A percentile compares a stretch with the other conserved stretches of the same genome.
Conservation (phyloP, 805 yeast genomes). For the Starmerella powellii region DNA sequence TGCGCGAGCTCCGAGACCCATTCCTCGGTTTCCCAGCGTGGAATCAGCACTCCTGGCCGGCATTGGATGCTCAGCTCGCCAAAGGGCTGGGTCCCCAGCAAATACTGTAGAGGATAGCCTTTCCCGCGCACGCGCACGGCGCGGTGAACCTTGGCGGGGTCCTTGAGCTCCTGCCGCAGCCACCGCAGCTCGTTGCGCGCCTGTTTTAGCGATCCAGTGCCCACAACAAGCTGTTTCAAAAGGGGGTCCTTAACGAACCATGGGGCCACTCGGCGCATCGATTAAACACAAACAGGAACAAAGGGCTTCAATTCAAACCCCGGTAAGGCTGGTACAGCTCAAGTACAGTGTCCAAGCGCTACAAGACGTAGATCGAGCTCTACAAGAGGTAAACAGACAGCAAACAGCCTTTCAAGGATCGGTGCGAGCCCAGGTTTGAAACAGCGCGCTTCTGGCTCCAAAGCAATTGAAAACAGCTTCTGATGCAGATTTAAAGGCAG, state of each 20-base stretch:
- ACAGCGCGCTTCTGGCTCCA: no score
- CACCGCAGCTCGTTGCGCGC: conserved; percentile 35
- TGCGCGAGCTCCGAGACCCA: conserved; percentile 47
- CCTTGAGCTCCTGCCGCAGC: conserved; percentile 49
- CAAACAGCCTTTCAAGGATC: no score
- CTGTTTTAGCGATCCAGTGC: conserved; percentile 11
- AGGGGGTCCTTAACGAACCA: conserved; percentile 5
- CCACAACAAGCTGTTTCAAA: conserved; percentile 3
- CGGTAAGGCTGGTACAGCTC: no score
- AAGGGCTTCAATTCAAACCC: not conserved
- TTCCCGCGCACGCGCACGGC: conserved; percentile 46
- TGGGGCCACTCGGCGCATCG: conserved; percentile 5
- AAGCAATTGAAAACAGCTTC: no score
- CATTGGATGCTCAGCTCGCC: conserved; percentile 54
- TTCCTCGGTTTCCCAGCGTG: conserved; percentile 92
- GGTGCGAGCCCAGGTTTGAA: no score
- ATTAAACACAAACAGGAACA: no score
- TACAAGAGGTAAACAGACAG: no score
- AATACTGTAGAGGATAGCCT: conserved; percentile 68
- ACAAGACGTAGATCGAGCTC: no score
- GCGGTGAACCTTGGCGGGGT: conserved; percentile 30
- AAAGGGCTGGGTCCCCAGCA: conserved; percentile 79
- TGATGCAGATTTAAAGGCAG: no score
- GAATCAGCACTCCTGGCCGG: conserved; percentile 59
- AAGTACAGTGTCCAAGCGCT: no score